phyloP scores from a whole-genome alignment of 2,329 filamentous ascomycete species.

The Talaromyces sp. region DNA sequence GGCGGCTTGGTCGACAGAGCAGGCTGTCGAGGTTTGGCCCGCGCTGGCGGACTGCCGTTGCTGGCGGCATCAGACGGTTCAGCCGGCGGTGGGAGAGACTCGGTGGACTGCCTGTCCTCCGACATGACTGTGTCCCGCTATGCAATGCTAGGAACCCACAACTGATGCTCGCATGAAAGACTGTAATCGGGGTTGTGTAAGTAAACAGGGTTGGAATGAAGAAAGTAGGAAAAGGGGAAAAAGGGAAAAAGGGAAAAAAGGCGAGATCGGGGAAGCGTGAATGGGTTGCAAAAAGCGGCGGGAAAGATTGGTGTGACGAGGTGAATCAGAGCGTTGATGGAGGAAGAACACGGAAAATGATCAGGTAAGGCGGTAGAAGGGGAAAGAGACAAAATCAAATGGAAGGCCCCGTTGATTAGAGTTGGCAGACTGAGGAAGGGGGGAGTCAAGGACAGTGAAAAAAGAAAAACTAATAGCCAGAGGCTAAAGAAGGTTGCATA shows the following conservation, averaged over 20 bases:
- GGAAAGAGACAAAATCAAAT: constrained; percentile 8
- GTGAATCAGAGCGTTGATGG: constrained; percentile 3
- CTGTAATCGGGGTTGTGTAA: neutral
- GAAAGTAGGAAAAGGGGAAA: neutral
- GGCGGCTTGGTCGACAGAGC: constrained; percentile 3
- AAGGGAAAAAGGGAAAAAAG: neutral
- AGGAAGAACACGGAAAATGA: constrained; percentile 1
- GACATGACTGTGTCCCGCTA: constrained; percentile 23
- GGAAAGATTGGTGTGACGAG: neutral
- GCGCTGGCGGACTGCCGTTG: constrained; percentile 30
- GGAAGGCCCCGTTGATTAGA: neutral
- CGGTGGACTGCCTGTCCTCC: constrained; percentile 23
- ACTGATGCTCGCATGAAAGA: neutral
- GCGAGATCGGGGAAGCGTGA: neutral
- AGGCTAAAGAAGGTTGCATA: neutral
- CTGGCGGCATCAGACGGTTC: constrained; percentile 19
- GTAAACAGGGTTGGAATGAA: neutral
- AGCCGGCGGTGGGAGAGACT: constrained; percentile 22
- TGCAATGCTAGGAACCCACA: neutral
- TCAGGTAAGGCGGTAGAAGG: constrained; percentile 4
- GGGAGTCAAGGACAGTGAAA: constrained; percentile 1
- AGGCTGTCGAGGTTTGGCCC: constrained; percentile 9
- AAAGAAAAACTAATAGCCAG: constrained; percentile 1
- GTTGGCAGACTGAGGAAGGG: neutral
- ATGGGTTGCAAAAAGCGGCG: neutral